Evolutionary conservation across 164 flowering plant genomes (phyloP).

Genomic region (Liquidambar formosana): DNA sequence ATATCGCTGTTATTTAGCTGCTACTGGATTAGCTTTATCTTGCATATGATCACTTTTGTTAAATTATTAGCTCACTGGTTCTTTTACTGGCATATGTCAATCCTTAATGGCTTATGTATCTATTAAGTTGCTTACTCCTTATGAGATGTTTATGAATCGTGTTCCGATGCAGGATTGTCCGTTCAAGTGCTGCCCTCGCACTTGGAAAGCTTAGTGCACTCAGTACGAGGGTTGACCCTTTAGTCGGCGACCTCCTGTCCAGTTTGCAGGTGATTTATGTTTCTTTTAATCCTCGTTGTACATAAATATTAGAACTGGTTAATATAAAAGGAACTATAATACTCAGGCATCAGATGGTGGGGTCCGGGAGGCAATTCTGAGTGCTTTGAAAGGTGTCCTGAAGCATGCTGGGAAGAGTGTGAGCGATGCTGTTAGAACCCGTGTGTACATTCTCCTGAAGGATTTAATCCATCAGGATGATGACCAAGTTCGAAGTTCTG

Average conservation of each 20-base stretch:
- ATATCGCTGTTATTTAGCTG: neutral
- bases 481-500: slow-evolving; percentile 72
- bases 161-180: slow-evolving; percentile 69
- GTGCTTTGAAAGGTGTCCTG: slow-evolving; percentile 85
- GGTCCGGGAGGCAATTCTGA: slow-evolving; percentile 77
- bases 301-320: neutral
- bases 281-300: neutral
- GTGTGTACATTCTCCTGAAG: slow-evolving; percentile 52
- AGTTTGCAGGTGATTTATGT: slow-evolving; percentile 70
- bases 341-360: slow-evolving; percentile 82
- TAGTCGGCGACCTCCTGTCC: slow-evolving; percentile 86
- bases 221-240: slow-evolving; percentile 94
- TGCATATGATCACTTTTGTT: neutral
- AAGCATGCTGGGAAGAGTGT: slow-evolving; percentile 94
- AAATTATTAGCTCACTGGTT: neutral
- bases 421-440: slow-evolving; percentile 57
- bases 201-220: slow-evolving; percentile 99
- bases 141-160: slow-evolving; percentile 1
- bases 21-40: neutral
- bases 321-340: neutral
- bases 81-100: neutral
- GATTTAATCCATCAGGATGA: slow-evolving; percentile 72
- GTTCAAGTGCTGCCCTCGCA: slow-evolving; percentile 94
- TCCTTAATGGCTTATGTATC: neutral
- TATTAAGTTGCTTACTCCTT: slow-evolving; percentile 2